Evolutionary conservation across 2,329 filamentous ascomycete species (phyloP), one percentile per base, ranked within the genome.

Genomic region (Orbilia oligospora): DNA sequence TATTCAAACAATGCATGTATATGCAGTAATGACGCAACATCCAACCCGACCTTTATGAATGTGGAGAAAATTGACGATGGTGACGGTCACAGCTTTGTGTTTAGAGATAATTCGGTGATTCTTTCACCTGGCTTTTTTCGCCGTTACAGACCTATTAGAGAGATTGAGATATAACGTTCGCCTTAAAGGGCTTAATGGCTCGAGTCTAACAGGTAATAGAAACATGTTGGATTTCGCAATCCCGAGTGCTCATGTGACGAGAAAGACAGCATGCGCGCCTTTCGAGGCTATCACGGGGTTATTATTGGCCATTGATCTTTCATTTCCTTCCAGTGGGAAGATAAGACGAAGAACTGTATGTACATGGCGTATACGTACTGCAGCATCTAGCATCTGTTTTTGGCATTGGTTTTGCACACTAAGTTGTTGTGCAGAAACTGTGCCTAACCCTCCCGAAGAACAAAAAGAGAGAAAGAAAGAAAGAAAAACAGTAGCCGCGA

Each of bases 181-280:
- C 51, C 24, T 3, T 18, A 33, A 56, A 30, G 49, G 10, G 22
- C 24, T 18, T 22, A 38, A 20, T n/a, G 9, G 33, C 10, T 36
- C 33, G 6, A 30, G 10, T 36, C 8, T 36, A 41, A 16, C 38
- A 38, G 8, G 2, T 38, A 4, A 38, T 38, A 9, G 36, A 10
- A 36, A 61, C 16, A 56, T 18, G 51, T 22, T 22, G 3, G 53
- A 38, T 58, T 56, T 38, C 53, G 53, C 53, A 33, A 58, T 38
- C 18, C n/a, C 24, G 22, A 33, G 30, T 53, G 33, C 18, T 33
- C 48, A 72, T 66, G 68, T 71, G 58, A 72, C 46, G 24, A 8
- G 20, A 22, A 48, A 22, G 12, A 53, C 44, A 51, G 20, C 36
- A 72, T 71, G 56, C 46, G 36, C 27, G 48, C 66, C 66, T 18